Base-by-base conservation (phyloP, 169 alveolate genomes). In the Plasmodium sp. region DNA sequence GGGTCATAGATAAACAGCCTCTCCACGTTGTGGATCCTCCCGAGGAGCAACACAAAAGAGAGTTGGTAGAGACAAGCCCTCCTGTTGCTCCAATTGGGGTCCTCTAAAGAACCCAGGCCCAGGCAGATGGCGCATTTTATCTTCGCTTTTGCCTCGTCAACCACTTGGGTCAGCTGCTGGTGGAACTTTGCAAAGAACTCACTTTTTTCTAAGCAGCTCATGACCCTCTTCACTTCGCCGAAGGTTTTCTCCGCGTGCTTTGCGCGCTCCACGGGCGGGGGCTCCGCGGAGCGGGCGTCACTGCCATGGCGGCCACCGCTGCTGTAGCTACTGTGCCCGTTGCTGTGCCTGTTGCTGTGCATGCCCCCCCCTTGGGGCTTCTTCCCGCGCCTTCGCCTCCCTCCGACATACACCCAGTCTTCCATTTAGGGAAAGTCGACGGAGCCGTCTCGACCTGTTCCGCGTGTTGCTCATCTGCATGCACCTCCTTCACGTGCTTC, bases 91-190 rank as follows among this genome's bases (percentile, higher is more conserved):
- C 67, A 31, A 41, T 88, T 80, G n/a, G 71, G 43, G 18, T 80
- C 90, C 33, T 14, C 72, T 79, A 88, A 73, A 18, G 94, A 79
- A 14, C 94, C 94, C 7, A 88, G 51, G 36, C 94, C 94, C 72
- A 88, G 81, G 33, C 91, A 88, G 48, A 88, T 85, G 18, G 39
- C 54, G 7, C 45, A 58, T 74, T 18, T 36, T 82, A 82, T 82
- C 10, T 73, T 10, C 12, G 48, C 54, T 5, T 54, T 80, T 9
- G 39, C 77, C 6, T 88, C 27, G 62, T 79, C 48, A 14, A 56
- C 72, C 14, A 79, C 75, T 62, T 56, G 6, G 34, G 58, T 88
- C 58, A 88, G 80, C 16, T 77, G 51, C 18, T 77, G 62, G 16
- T 22, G 36, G 45, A 88, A 88, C 18, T 77, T 88, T 79, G 62